Conservation (phyloP, 1,284 basidiomycete species). For the Pseudozyma pruni region DNA sequence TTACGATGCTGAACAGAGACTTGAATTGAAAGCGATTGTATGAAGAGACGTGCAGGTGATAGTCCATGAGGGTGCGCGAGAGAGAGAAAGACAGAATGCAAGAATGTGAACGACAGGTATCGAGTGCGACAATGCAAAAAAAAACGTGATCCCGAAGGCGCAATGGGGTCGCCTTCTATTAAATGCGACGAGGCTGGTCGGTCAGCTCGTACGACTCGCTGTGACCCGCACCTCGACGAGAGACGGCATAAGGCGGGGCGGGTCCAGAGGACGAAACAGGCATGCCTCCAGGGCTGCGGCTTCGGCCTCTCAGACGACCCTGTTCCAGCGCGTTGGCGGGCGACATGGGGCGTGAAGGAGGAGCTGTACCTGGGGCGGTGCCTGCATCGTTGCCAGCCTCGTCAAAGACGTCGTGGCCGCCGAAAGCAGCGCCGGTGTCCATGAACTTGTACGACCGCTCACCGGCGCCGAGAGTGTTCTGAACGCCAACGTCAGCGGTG, state of each 20-base stretch:
- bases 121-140: no score
- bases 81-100: neutral
- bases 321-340: conserved; percentile 49
- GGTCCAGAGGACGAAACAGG: conserved; percentile 28
- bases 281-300: conserved; percentile 17
- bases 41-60: no score
- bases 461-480: conserved; percentile 32
- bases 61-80: no score
- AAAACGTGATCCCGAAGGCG: no score
- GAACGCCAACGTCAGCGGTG: conserved; percentile 28
- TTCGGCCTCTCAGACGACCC: conserved; percentile 20
- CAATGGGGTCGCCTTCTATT: conserved; percentile 14
- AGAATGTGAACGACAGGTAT: neutral
- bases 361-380: conserved; percentile 36
- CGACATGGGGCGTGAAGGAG: conserved; percentile 39
- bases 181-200: conserved; percentile 33
- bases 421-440: conserved; percentile 38
- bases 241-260: conserved; percentile 25
- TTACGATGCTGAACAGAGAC: no score
- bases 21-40: no score
- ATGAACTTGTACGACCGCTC: conserved; percentile 44
- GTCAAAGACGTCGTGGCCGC: conserved; percentile 42
- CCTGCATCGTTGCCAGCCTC: conserved; percentile 12
- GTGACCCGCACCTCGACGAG: conserved; percentile 15
- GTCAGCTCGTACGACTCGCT: conserved; percentile 44